Base-by-base conservation (phyloP, 352 stramenopile genomes). In the Globisporangium acanthophoron region DNA sequence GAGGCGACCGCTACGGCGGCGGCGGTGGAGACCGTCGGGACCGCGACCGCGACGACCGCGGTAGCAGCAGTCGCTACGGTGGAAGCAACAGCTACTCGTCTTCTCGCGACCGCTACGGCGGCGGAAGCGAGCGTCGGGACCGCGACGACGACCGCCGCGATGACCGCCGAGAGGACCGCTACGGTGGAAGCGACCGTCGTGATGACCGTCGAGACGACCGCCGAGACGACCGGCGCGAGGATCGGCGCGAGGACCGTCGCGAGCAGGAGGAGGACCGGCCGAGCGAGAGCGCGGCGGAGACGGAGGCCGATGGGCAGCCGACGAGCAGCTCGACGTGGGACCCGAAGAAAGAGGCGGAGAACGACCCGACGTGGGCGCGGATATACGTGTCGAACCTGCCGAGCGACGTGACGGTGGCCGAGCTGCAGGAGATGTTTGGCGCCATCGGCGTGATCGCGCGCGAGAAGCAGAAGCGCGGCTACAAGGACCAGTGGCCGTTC, bases 301-400 rank as follows among this genome's bases (percentile, higher is more conserved):
- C 46, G 68, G 49, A 71, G 18, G 56, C 76, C 0, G 61, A 71
- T 6, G 71, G 74, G 45, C 29, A 45, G 41, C 62, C 74, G 0
- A 64, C 74, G 62, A 61, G 72, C 6, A 79, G 66, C 29, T 78
- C 66, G 18, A 71, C 71, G 6, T 94, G 84, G 84, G 84, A 94
- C 44, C 62, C 76, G 0, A 74, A 71, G 49, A 90, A 91, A 57
- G 84, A 94, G 55, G 84, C 84, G 18, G 69, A 90, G 57, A 86
- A 84, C 39, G 84, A 94, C 60, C 81, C 80, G 29, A 83, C 78
- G 40, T 94, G 84, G 84, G 82, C 84, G 7, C 72, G 86, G 39
- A 93, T 96, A 67, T 96, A 96, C 71, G 89, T 96, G 54, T 92
- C 80, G 16, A 90, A 91, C 52, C 65, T 96, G 39, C 84, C 86